A percentile compares a stretch with the other conserved stretches of the same genome.
Conservation (phyloP, 768 basidiomycete genomes). For the Pleurotus tuoliensis region DNA sequence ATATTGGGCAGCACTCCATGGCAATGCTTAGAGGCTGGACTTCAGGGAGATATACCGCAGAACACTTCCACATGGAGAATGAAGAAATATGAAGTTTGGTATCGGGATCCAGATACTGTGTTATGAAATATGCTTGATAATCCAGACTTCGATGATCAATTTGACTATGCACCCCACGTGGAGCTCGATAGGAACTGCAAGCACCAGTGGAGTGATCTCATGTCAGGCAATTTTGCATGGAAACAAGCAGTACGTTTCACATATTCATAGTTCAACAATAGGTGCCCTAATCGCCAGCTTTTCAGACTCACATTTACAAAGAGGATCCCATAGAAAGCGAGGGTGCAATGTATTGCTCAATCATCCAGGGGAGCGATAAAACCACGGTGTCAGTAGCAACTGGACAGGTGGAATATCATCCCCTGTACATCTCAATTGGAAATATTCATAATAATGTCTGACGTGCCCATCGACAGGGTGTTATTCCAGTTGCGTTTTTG, state of each 20-base stretch:
- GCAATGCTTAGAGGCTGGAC: constrained; percentile 18
- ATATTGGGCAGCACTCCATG: constrained; percentile 21
- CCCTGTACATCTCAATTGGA: constrained; percentile 28
- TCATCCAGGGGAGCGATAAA: constrained; percentile 35
- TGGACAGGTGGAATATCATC: constrained; percentile 32
- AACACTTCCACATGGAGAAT: constrained; percentile 25
- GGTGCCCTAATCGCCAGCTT: neutral
- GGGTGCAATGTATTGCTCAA: constrained; percentile 26
- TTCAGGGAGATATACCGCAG: constrained; percentile 12
- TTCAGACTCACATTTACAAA: constrained; percentile 8
- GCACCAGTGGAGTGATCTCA: constrained; percentile 27
- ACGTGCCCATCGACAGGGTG: constrained; percentile 25
- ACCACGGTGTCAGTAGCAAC: constrained; percentile 34
- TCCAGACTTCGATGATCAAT: constrained; percentile 27
- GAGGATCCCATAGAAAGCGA: constrained; percentile 15
- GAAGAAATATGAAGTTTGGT: constrained; percentile 26
- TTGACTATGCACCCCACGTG: constrained; percentile 27
- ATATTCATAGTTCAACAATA: neutral
- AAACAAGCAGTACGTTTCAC: constrained; percentile 25
- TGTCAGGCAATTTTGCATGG: constrained; percentile 40
- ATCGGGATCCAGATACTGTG: constrained; percentile 23
- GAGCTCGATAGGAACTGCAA: constrained; percentile 16
- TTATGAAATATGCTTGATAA: constrained; percentile 27
- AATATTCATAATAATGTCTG: constrained; percentile 27
- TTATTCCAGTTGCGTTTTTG: constrained; percentile 24